Base-by-base conservation (phyloP, 257 asterid genomes). In the Jaltomata sinuosa region DNA sequence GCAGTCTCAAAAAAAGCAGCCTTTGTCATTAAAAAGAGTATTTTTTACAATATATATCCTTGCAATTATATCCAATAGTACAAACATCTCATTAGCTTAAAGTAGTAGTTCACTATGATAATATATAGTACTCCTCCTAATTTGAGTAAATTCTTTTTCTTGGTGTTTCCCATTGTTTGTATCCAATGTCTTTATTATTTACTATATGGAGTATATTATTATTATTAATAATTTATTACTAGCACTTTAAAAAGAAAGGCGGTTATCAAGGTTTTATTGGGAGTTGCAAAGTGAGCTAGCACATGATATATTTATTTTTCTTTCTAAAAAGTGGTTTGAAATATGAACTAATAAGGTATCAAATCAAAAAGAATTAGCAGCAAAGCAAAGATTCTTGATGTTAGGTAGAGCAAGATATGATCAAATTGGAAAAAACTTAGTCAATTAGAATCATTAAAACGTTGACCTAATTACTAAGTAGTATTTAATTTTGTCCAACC, bases 381-480 rank as follows among this genome's bases (percentile, higher is more conserved):
- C 81, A 76, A 76, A 76, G 42, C 62, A 76, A 76, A 49, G 27
- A 76, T 76, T 76, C 62, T 50, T 27, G 81, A 47, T 49, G 62
- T 76, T 76, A 76, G 81, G 81, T 76, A 47, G 61, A 27, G 9
- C 27, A 76, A 49, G 81, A 29, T 16, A 65, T 83, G 71, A 83
- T 87, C 87, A 65, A 77, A 80, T 69, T 79, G 87, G 85, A 80
- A 54, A 25, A 32, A 7, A 0, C 83, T 82, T 76, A 50, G 86
- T 87, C 90, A 57, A 83, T 42, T 19, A 40, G n/a, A 65, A 89
- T 90, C 84, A 91, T 89, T 85, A 65, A 27, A 29, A 78, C 25
- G 47, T 86, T 89, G 91, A 88, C 9, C 31, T 69, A 34, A 16
- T 18, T 81, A 86, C 83, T 83, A n/a, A n/a, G n/a, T n/a, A n/a